Evolutionary conservation across 2,329 filamentous ascomycete species (phyloP).

Genomic region (Parasarocladium wereldwijsianum): DNA sequence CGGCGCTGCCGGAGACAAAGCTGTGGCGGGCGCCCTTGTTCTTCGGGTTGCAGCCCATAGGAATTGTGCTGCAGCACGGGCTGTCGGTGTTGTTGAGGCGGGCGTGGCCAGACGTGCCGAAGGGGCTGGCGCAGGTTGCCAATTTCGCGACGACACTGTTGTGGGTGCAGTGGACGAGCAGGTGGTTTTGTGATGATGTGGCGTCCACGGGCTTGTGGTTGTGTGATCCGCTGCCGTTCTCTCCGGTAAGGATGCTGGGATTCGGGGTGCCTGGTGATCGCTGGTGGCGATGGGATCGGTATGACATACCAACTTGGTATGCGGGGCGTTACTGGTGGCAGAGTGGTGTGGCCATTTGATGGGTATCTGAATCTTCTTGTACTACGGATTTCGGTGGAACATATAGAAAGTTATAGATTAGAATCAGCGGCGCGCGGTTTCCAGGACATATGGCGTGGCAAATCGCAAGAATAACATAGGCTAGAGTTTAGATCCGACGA

Average conservation of each 20-base stretch:
- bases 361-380: too few relatives aligned
- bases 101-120: conserved; percentile 20
- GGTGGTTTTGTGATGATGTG: conserved; percentile 62
- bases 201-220: conserved; percentile 61
- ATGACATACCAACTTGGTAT: conserved; percentile 40
- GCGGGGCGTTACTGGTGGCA: conserved; percentile 48
- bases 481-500: too few relatives aligned
- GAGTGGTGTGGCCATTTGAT: conserved; percentile 19
- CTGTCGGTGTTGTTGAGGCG: conserved; percentile 18
- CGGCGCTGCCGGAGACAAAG: conserved; percentile 37
- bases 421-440: too few relatives aligned
- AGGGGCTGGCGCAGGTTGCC: conserved; percentile 26
- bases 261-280: conserved; percentile 44
- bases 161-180: conserved; percentile 57
- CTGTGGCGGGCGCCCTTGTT: conserved; percentile 48
- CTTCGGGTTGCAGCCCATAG: conserved; percentile 56
- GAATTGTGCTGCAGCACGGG: conserved; percentile 43
- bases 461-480: too few relatives aligned
- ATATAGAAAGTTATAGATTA: too few relatives aligned
- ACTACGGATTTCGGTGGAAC: too few relatives aligned
- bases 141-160: conserved; percentile 48
- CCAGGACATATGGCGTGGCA: too few relatives aligned
- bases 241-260: conserved; percentile 50
- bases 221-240: conserved; percentile 69
- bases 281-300: conserved; percentile 52